Conservation (phyloP, 805 yeast genomes). For the Scheffersomyces coipomensis region DNA sequence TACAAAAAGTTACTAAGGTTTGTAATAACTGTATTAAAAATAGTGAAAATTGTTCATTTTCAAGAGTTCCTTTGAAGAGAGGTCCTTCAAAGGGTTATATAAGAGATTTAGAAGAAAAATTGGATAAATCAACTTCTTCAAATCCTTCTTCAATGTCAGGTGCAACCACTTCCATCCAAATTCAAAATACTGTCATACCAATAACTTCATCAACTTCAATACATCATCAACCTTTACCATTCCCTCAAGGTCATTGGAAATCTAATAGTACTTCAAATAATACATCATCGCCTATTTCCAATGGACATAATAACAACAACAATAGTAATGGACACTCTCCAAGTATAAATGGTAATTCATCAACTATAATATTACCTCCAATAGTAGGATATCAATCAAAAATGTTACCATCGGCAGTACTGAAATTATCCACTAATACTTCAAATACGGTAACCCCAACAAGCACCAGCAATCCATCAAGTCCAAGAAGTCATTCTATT, state of each 20-base stretch:
- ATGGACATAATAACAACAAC: neutral
- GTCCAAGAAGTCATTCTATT: constrained; percentile 13
- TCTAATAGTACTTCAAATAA: constrained; percentile 1
- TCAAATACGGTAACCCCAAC: constrained; percentile 6
- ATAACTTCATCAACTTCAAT: neutral
- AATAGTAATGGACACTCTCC: constrained; percentile 1
- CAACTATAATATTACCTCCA: constrained; percentile 31
- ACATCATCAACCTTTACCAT: constrained; percentile 8
- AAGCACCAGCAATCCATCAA: constrained; percentile 10
- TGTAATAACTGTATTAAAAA: constrained; percentile 66
- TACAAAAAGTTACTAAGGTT: constrained; percentile 46
- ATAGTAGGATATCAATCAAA: constrained; percentile 16
- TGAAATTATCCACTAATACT: constrained; percentile 5
- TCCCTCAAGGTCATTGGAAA: constrained; percentile 5
- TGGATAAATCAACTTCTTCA: constrained; percentile 14
- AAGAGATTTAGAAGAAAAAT: constrained; percentile 39
- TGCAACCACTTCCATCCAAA: constrained; percentile 1
- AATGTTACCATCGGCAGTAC: constrained; percentile 7
- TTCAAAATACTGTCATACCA: neutral
- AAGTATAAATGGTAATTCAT: constrained; percentile 5
- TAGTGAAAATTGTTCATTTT: constrained; percentile 63
- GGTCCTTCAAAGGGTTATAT: constrained; percentile 78
- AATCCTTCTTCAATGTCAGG: neutral
- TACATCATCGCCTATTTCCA: neutral
- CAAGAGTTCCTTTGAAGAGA: constrained; percentile 69